Percentiles rank a stretch among this genome's conserved stretches.
phyloP scores from a whole-genome alignment of 495 filamentous ascomycete genomes.

The Penicillium alfredii region DNA sequence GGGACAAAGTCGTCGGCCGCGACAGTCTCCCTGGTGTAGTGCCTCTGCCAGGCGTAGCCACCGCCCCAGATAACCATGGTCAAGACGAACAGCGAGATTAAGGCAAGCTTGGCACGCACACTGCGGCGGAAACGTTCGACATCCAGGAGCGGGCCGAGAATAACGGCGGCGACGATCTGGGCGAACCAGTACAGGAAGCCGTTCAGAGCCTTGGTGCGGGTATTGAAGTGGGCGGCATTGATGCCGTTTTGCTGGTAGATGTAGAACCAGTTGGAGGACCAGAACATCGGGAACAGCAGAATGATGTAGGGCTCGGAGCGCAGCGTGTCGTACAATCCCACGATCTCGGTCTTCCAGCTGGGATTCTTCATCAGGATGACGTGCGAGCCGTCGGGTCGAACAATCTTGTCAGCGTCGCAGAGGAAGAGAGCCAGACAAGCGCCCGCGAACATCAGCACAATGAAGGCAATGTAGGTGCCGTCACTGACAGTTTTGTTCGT shows the following conservation, averaged over 20 bases:
- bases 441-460: slow-evolving; percentile 43
- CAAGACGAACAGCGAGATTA: slow-evolving; percentile 33
- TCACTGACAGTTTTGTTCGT: slow-evolving; percentile 36
- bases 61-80: slow-evolving; percentile 47
- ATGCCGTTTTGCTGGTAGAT: slow-evolving; percentile 60
- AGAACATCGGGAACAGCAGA: slow-evolving; percentile 49
- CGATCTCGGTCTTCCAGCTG: slow-evolving; percentile 49
- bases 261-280: slow-evolving; percentile 73
- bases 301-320: slow-evolving; percentile 33
- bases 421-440: slow-evolving; percentile 54
- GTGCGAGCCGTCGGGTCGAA: slow-evolving; percentile 69
- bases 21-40: slow-evolving; percentile 31
- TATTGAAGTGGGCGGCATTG: slow-evolving; percentile 42
- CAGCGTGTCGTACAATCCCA: slow-evolving; percentile 38
- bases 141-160: slow-evolving; percentile 44
- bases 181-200: slow-evolving; percentile 48
- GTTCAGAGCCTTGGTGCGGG: slow-evolving; percentile 43
- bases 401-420: slow-evolving; percentile 58
- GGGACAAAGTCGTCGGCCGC: slow-evolving; percentile 8
- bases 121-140: slow-evolving; percentile 31
- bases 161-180: slow-evolving; percentile 43
- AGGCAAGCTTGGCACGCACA: slow-evolving; percentile 35
- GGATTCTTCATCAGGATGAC: slow-evolving; percentile 82
- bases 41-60: slow-evolving; percentile 47
- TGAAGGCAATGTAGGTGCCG: slow-evolving; percentile 48